phyloP scores from a whole-genome alignment of 2,329 filamentous ascomycete genomes.

The Paecilomyces variotii region DNA sequence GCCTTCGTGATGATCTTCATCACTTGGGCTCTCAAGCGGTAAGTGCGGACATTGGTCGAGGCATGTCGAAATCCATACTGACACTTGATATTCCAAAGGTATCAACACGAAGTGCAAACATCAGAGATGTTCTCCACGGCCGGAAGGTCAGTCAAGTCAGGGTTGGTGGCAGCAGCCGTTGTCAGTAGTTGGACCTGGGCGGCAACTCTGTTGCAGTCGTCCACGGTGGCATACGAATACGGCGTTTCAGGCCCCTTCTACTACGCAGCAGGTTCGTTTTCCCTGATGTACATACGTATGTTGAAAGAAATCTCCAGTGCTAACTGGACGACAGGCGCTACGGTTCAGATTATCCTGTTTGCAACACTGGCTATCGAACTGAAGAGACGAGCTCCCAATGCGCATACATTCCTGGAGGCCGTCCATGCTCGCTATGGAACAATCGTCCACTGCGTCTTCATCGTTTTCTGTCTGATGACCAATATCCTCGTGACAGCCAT shows the following conservation, averaged over 20 bases:
- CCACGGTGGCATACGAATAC: constrained; percentile 75
- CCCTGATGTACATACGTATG: neutral
- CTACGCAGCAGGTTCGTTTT: constrained; percentile 53
- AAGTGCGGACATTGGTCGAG: constrained; percentile 7
- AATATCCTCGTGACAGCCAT: constrained; percentile 84
- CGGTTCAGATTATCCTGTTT: constrained; percentile 81
- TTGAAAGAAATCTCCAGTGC: neutral
- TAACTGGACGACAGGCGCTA: constrained; percentile 47
- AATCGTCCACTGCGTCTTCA: constrained; percentile 66
- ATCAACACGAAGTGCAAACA: constrained; percentile 69
- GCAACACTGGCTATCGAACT: constrained; percentile 85
- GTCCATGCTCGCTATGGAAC: constrained; percentile 73
- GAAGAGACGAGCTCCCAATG: constrained; percentile 79
- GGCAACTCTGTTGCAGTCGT: constrained; percentile 70
- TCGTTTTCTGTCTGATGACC: constrained; percentile 73
- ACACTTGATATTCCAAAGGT: constrained; percentile 29
- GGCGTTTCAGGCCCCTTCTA: constrained; percentile 60
- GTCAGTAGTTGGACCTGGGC: constrained; percentile 93
- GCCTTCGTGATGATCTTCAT: constrained; percentile 67
- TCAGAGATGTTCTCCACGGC: constrained; percentile 91
- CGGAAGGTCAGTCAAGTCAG: constrained; percentile 79
- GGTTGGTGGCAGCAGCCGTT: constrained; percentile 80
- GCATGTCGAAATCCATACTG: neutral
- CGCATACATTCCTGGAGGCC: constrained; percentile 76
- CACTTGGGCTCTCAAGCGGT: constrained; percentile 61